Conservation (phyloP, 2,329 filamentous ascomycete species). For the Cladosporium halotolerans region DNA sequence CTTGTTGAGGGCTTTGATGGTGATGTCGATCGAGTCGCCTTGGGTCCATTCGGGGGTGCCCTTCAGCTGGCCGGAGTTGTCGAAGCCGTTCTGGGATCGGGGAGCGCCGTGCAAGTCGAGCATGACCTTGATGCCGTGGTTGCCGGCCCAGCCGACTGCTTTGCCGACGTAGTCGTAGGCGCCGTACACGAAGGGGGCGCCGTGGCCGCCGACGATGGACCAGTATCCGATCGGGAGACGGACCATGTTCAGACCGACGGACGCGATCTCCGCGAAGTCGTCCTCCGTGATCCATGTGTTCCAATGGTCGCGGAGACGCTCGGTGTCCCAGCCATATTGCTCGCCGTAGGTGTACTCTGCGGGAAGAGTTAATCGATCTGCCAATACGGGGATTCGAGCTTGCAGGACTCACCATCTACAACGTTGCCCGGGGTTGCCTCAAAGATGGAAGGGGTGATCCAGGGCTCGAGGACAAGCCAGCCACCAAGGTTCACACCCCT, state of each 20-base stretch:
- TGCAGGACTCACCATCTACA: conserved; percentile 38
- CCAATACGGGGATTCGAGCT: background rate
- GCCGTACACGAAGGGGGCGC: conserved; percentile 47
- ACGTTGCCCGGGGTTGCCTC: conserved; percentile 31
- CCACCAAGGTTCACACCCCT: conserved; percentile 58
- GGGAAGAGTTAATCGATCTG: conserved; percentile 3
- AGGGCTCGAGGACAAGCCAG: conserved; percentile 59
- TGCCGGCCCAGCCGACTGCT: conserved; percentile 52
- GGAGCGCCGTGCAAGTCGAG: conserved; percentile 63
- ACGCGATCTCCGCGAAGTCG: conserved; percentile 54
- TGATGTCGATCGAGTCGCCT: conserved; percentile 44
- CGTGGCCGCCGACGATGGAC: conserved; percentile 46
- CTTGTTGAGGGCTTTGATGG: conserved; percentile 49
- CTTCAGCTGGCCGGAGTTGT: conserved; percentile 53
- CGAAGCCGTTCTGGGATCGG: conserved; percentile 61
- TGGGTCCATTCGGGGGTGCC: conserved; percentile 38
- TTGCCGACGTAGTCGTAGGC: conserved; percentile 49
- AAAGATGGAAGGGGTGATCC: conserved; percentile 59
- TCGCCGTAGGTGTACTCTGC: conserved; percentile 26
- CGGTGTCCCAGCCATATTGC: conserved; percentile 11
- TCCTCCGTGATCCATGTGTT: conserved; percentile 43
- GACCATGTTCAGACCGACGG: conserved; percentile 53
- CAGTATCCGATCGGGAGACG: conserved; percentile 56
- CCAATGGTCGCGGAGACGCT: conserved; percentile 45
- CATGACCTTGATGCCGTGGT: conserved; percentile 51